These are phyloP conservation scores for Falciphora oryzae DNA, from an alignment of 2,329 filamentous ascomycete species.

Conservation along the genomic window DNA sequence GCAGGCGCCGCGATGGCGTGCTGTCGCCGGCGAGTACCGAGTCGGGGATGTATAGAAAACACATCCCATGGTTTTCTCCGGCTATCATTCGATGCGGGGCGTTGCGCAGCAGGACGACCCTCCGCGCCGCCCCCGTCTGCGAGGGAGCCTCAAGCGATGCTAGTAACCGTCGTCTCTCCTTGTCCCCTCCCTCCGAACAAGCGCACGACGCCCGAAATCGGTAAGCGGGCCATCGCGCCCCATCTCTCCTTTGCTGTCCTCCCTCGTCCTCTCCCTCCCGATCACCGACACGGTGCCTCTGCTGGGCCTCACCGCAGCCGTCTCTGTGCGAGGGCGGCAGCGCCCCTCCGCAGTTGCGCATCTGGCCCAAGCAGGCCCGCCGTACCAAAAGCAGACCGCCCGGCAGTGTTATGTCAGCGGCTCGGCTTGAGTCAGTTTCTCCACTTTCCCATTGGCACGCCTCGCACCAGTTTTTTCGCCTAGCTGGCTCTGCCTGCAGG, in stretches of 20 bases:
- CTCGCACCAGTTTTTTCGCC: background rate
- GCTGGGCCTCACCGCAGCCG: background rate
- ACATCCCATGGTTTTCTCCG: background rate
- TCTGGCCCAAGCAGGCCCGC: background rate
- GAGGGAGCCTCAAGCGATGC: background rate
- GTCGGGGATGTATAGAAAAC: background rate
- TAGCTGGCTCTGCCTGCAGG: background rate
- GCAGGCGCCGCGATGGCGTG: background rate
- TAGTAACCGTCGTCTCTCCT: background rate
- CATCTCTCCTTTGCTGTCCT: background rate
- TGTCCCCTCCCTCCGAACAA: background rate
- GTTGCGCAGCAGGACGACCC: background rate
- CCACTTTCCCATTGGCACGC: background rate
- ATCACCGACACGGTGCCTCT: no score
- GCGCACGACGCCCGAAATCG: background rate
- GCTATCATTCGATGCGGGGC: background rate
- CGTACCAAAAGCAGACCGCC: background rate
- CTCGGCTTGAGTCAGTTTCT: background rate
- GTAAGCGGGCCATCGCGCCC: background rate
- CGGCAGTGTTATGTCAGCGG: background rate
- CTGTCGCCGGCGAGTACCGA: no score
- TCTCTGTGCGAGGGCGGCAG: background rate
- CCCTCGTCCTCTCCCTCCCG: background rate
- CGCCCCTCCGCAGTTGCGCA: conserved; percentile 1
- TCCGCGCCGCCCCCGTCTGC: background rate